Base-by-base conservation (phyloP, 164 flowering plant genomes). In the Warburgia ugandensis region DNA sequence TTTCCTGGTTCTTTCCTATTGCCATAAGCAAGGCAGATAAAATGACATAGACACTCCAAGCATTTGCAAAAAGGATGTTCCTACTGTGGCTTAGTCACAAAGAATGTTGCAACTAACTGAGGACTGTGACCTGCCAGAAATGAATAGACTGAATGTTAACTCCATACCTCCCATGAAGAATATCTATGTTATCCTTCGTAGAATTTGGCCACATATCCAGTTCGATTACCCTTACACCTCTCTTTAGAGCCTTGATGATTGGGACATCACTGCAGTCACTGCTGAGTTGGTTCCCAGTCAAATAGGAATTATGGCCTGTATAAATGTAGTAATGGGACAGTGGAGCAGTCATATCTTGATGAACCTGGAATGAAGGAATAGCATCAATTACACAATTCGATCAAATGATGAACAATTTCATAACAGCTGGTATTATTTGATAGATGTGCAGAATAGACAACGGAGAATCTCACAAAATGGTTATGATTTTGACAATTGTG, bases 201-300 rank as follows among this genome's bases (percentile, higher is more conserved):
- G 85, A 73, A 68, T 73, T 75, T 3, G 96, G 96, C 94, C 96
- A 88, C 46, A 88, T 16, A 62, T 88, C 96, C 9, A 88, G 69
- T 48, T 88, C 96, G 54, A 88, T 79, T 2, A 75, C 96, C 62
- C 88, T 73, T 7, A 88, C 88, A 38, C 94, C 94, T 43, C 64
- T 62, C 46, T 74, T 61, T 54, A 88, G 54, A 19, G 94, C 86
- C 59, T 72, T 69, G 26, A 76, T 69, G 33, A 88, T 83, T 14
- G 94, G 96, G 16, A 67, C 64, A 57, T 79, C 84, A 30, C 96
- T 88, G 62, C 88, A 73, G 35, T 80, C 84, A 64, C 96, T 87
- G 64, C 83, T 87, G 16, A 88, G 69, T 71, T 88, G 96, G 56
- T 88, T 88, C 52, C 94, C 96, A 7, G 91, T 88, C 29, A 88